Base-by-base conservation (phyloP, 2,329 filamentous ascomycete genomes). In the Lomentospora prolificans region DNA sequence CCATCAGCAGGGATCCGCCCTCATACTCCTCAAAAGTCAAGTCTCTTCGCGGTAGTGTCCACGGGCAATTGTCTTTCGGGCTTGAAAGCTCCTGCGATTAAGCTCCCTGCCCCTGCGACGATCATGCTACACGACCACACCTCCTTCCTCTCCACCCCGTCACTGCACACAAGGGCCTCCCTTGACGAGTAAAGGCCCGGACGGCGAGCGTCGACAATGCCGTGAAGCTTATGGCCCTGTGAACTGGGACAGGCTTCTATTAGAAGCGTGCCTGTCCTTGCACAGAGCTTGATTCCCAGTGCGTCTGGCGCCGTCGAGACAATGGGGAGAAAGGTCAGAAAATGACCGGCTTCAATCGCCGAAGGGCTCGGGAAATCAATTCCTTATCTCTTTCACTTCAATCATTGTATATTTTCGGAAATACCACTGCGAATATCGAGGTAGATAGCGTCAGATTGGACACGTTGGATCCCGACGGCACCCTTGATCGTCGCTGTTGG, bases 81-180 rank as follows among this genome's bases (percentile, higher is more conserved):
- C 5, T 8, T 17, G n/a, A 17, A 14, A 41, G 14, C 30, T 28
- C 8, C 17, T 5, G 7, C 22, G 46, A 55, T 50, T 55, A 55
- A 51, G 53, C 53, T 55, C 41, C 28, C 46, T 24, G 4, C 31
- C 22, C 41, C 28, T n/a, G 44, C 14, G 53, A 55, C 53, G 53
- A 51, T 55, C 53, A 55, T 50, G 22, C 30, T 50, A 24, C 30
- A 14, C 30, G 22, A 24, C 4, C 30, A 17, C 28, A 52, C 28
- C 50, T 36, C 28, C 50, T 48, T 22, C 17, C 17, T n/a, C 25
- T 25, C 50, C 50, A 51, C 50, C 50, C 50, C 3, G n/a, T 27
- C 19, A 12, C n/a, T 39, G n/a, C 36, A 41, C n/a, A 17, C 36
- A 17, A 17, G 36, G 19, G 36, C 36, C 3, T 7, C 3, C 3